Evolutionary conservation across 1,284 basidiomycete genomes (phyloP), one percentile per base, ranked within the genome.

Genomic region (Grifola frondosa): DNA sequence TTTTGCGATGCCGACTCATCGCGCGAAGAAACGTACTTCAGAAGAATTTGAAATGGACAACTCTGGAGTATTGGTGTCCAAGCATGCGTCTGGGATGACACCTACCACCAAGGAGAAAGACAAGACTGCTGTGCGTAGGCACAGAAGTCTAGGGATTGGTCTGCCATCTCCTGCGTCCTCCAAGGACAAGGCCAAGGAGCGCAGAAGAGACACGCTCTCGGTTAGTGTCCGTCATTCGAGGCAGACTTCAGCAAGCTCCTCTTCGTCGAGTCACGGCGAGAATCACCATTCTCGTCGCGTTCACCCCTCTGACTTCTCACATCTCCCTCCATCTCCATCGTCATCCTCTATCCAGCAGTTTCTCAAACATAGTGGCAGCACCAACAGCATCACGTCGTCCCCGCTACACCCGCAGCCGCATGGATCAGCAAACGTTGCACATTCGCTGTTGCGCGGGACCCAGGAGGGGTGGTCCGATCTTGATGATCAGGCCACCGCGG

Each of bases 401-500:
- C 72, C 74, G 5, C 61, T 73, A 24, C 63, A 59, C 22, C 64
- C 52, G 56, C 62, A 60, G 37, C 40, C 50, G 15, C 78, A 81
- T 56, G 52, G 75, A 23, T 73, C 84, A 25, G 70, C 82, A 10
- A 87, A 78, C 58, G 86, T 58, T 45, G 86, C 86, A 0, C 85
- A 92, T 63, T 87, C 88, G 12, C 68, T 90, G 42, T 71, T 91
- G 38, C 77, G 89, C 57, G 82, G 90, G 20, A 84, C 83, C 6
- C 81, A 91, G 56, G 88, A 91, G 62, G 88, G 88, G 17, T 91
- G 88, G 88, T 84, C 83, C 19, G 85, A 78, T 49, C 70, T 90
- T 53, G 86, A 88, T 59, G 90, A 96, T 57, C 85, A 92, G 49
- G 86, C 86, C 13, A 95, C 96, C 2, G 88, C 84, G 4, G 93